Conservation (phyloP, 345 rosid genomes). For the Zanthoxylum bungeanum region DNA sequence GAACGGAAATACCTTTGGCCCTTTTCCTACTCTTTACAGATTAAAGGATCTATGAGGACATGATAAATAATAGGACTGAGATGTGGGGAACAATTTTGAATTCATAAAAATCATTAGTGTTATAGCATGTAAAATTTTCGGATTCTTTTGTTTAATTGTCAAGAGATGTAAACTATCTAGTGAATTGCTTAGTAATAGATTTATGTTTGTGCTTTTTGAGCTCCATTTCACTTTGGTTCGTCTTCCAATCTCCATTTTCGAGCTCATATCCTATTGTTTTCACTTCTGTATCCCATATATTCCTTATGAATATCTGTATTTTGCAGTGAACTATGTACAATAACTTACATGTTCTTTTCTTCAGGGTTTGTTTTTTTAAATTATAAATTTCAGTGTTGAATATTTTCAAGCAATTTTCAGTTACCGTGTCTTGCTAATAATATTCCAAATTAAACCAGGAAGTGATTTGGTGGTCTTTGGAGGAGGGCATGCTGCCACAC, state of each 20-base stretch:
- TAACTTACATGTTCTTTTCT: not conserved
- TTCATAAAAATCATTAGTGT: not conserved
- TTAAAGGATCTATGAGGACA: not conserved
- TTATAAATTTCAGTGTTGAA: not conserved
- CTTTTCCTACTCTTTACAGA: not conserved
- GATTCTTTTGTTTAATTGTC: not conserved
- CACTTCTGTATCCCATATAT: not conserved
- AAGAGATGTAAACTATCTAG: not conserved
- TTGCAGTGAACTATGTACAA: not conserved
- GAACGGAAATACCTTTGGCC: not conserved
- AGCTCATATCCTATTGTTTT: no score
- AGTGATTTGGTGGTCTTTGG: conserved; percentile 66
- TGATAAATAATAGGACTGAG: not conserved
- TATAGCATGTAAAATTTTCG: not conserved
- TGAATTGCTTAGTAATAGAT: not conserved
- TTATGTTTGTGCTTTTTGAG: not conserved
- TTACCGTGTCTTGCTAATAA: conserved; percentile 16
- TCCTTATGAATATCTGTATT: not conserved
- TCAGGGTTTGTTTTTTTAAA: not conserved
- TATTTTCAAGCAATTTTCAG: not conserved
- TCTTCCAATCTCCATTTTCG: not conserved
- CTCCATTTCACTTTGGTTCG: not conserved
- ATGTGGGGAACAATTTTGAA: not conserved
- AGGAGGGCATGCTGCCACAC: conserved; percentile 89
- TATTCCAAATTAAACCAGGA: conserved; percentile 30